phyloP scores from a whole-genome alignment of 1,139 yeast species.

The Kodamaea plutei region DNA sequence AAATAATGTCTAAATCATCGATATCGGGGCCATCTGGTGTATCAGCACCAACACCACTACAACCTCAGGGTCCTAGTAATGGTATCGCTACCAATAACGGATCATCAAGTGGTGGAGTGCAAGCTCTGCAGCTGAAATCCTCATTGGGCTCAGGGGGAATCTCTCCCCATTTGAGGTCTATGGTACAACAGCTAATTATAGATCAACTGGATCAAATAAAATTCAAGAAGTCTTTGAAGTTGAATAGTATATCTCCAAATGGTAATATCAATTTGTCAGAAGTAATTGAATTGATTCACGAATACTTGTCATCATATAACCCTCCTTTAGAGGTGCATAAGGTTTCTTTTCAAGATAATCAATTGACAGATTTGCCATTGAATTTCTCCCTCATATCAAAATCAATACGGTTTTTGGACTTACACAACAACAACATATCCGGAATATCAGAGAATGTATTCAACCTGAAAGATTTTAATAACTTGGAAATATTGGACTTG shows the following conservation, averaged over 20 bases:
- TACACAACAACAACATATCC: conserved; percentile 55
- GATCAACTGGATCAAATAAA: conserved; percentile 16
- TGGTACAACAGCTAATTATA: conserved; percentile 11
- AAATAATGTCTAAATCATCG: conserved; percentile 3
- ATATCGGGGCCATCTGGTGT: conserved; percentile 1
- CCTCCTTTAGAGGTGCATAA: conserved; percentile 45
- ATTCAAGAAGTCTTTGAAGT: conserved; percentile 14
- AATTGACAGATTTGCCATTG: conserved; percentile 44
- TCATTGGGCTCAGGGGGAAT: too few relatives aligned
- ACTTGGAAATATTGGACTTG: conserved; percentile 64
- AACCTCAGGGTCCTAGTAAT: too few relatives aligned
- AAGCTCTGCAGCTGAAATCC: too few relatives aligned
- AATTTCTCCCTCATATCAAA: conserved; percentile 42
- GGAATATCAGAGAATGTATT: conserved; percentile 42
- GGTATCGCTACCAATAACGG: too few relatives aligned
- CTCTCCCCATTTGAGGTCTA: too few relatives aligned
- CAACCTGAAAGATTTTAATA: conserved; percentile 35
- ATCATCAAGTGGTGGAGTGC: too few relatives aligned
- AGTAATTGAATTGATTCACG: conserved; percentile 15
- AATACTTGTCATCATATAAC: conserved; percentile 13
- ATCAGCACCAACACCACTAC: too few relatives aligned
- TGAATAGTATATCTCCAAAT: conserved; percentile 9
- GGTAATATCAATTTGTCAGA: conserved; percentile 9
- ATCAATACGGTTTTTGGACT: conserved; percentile 57
- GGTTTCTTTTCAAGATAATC: conserved; percentile 52